phyloP scores from a whole-genome alignment of 371 early-diverging fungal genomes.

The Enteropsectra breve region DNA sequence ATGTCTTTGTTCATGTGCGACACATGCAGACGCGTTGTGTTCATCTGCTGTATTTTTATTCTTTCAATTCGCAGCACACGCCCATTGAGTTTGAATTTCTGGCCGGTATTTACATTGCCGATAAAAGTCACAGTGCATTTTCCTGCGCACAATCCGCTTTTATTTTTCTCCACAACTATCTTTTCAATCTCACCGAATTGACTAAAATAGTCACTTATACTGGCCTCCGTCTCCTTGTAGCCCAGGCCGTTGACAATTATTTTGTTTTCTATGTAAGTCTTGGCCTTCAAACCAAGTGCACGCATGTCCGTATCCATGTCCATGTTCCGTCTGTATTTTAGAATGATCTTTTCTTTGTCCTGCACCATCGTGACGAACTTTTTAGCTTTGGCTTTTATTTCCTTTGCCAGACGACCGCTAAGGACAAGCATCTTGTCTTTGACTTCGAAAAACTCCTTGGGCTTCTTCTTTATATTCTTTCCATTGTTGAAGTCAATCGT shows the following conservation, averaged over 20 bases:
- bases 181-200: conserved; percentile 52
- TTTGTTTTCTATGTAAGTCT: conserved; percentile 33
- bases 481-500: conserved; percentile 9
- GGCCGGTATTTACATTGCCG: conserved; percentile 25
- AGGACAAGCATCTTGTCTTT: conserved; percentile 9
- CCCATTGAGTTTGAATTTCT: conserved; percentile 37
- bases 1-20: conserved; percentile 49
- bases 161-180: conserved; percentile 43
- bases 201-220: conserved; percentile 40
- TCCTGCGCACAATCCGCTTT: conserved; percentile 50
- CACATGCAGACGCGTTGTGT: conserved; percentile 49
- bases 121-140: conserved; percentile 52
- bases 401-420: not conserved
- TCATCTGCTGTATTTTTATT: conserved; percentile 43
- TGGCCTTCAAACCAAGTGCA: not conserved
- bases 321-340: conserved; percentile 2
- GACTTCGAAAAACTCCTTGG: not conserved
- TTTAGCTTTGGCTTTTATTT: conserved; percentile 13
- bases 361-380: not conserved
- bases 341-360: not conserved
- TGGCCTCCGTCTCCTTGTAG: conserved; percentile 52
- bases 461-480: not conserved
- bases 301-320: conserved; percentile 14
- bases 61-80: conserved; percentile 54
- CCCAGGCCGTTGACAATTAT: conserved; percentile 45